Base-by-base conservation (phyloP, 257 asterid species). In the Voacanga thouarsii region DNA sequence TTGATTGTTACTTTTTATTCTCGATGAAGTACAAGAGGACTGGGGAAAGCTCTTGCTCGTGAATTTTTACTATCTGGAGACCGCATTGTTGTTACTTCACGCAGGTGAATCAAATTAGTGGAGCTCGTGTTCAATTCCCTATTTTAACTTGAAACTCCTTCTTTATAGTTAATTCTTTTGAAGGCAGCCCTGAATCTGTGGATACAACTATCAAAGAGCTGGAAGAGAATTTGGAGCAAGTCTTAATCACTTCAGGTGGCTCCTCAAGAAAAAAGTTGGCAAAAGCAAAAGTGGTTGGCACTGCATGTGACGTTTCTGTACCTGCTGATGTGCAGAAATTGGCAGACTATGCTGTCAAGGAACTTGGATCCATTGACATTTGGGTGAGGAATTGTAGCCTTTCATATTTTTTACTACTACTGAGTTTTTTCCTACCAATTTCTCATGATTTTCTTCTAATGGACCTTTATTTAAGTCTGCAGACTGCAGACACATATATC, bases 41-140 rank as follows among this genome's bases (percentile, higher is more conserved):
- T 95, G 30, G 99, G 99, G 47, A 95, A 93, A 88, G 98, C 99
- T n/a, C 89, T 95, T 81, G 99, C 97, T 24, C 97, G 97, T 26
- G 99, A 95, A 77, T 93, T 93, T 82, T 80, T 95, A 79, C 98
- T 91, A 77, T 95, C 99, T 49, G 99, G 99, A 77, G 99, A 95
- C 82, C 93, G 96, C 76, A 93, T 95, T 6, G 85, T 93, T 16
- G 81, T 95, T 83, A 88, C 99, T 56, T 93, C 99, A 41, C 96
- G 99, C 83, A 88, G 98, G 98, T 95, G 86, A 82, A 79, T 87
- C 78, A 26, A 41, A 53, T 69, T 77, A 65, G 72, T 60, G 23
- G 47, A 76, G 76, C 50, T 70, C 78, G 47, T 71, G 14, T 71
- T 51, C 7, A 6, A 21, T 64, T 43, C 43, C 64, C 69, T 23